These are phyloP conservation scores for Rhytidiadelphus loreus DNA, from an alignment of 225 moss, liverwort and hornwort species.

Conservation along the genomic window DNA sequence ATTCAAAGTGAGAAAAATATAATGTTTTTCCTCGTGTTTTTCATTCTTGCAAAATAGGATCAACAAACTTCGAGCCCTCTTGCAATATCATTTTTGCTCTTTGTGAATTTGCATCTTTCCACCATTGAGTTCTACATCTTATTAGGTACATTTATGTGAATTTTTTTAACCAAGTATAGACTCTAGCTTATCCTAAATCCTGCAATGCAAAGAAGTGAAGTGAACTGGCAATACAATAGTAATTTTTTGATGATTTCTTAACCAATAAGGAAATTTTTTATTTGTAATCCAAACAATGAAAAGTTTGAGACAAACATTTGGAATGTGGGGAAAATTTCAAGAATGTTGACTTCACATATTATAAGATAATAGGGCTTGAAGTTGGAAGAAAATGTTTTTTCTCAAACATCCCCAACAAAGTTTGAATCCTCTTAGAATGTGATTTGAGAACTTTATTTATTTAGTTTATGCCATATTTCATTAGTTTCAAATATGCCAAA, in stretches of 20 bases:
- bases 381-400: not conserved
- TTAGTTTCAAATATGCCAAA: not conserved
- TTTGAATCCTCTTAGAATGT: not conserved
- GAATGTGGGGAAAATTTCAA: not conserved
- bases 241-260: too few species aligned
- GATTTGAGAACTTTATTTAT: too few species aligned
- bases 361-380: not conserved
- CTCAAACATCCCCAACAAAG: not conserved
- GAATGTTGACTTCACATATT: not conserved
- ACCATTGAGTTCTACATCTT: too few species aligned
- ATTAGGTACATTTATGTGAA: too few species aligned
- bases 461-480: not conserved
- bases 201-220: not conserved
- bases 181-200: not conserved
- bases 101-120: too few species aligned
- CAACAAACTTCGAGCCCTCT: too few species aligned
- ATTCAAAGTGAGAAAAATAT: not conserved
- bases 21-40: too few species aligned
- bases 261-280: too few species aligned
- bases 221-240: rapidly evolving
- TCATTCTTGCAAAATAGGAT: too few species aligned
- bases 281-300: not conserved
- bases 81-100: too few species aligned
- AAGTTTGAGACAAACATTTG: not conserved
- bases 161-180: not conserved